Percentiles rank a stretch among this genome's conserved stretches.
Conservation (phyloP, 495 filamentous ascomycete species). For the Hypoxylon intermedium region DNA sequence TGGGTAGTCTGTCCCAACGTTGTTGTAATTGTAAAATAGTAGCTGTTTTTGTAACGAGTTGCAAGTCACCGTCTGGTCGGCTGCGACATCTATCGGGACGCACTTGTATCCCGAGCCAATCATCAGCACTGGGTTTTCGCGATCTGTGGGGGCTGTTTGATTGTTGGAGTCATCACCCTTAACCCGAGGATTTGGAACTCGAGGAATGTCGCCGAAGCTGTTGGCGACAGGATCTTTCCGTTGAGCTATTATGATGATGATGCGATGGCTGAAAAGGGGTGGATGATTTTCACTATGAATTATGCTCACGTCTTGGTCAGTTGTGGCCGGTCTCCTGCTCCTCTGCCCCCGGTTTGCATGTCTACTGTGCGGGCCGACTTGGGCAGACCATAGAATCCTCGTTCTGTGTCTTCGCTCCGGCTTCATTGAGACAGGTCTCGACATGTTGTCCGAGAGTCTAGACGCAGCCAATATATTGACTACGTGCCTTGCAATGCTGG, state of each 20-base stretch:
- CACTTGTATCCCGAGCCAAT: slow-evolving; percentile 31
- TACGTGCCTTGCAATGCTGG: no score
- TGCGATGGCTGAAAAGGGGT: background rate
- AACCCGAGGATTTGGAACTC: slow-evolving; percentile 24
- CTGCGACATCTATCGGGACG: slow-evolving; percentile 33
- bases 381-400: slow-evolving; percentile 8
- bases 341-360: slow-evolving; percentile 20
- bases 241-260: background rate
- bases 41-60: slow-evolving; percentile 18
- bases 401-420: slow-evolving; percentile 6
- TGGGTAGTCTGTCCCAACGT: background rate
- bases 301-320: background rate
- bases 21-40: no score
- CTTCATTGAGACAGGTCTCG: slow-evolving; percentile 19
- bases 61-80: slow-evolving; percentile 15
- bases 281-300: background rate
- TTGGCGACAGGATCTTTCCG: background rate
- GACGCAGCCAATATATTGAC: slow-evolving; percentile 10
- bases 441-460: background rate
- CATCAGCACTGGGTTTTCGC: slow-evolving; percentile 19
- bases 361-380: slow-evolving; percentile 8
- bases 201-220: slow-evolving; percentile 9
- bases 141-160: slow-evolving; percentile 27
- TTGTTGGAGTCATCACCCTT: slow-evolving; percentile 4
- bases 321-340: slow-evolving; percentile 22